Base-by-base conservation (phyloP, 192 early-diverging fungal species). In the Dissophora globulifera region DNA sequence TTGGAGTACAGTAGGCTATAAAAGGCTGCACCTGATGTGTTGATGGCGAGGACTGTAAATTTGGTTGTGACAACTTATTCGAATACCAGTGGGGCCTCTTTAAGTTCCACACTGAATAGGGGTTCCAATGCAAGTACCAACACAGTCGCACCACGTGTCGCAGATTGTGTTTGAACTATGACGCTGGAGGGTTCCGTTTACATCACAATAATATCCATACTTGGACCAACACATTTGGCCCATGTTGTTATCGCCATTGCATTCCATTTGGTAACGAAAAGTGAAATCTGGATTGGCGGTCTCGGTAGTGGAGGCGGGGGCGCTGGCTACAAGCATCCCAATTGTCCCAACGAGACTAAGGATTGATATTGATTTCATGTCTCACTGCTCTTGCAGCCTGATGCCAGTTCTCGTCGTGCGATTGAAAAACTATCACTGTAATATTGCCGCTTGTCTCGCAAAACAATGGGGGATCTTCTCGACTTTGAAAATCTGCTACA, bases 401-500 rank as follows among this genome's bases (percentile, higher is more conserved):
- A 25, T 12, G 15, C 54, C 54, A 56, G 20, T 56, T 56, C 17
- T 38, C 22, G 38, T 56, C 16, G 20, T 3, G 1, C 22, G 54
- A 56, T 56, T 56, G 11, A 25, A 56, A 56, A 3, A 56, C 22
- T 3, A 56, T 41, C 35, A 56, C 54, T 23, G 54, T 56, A 41
- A 41, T n/a, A 25, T 56, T n/a, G 54, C 22, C 22, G 16, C 35
- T 17, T 16, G 35, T 41, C 54, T 56, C 54, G 54, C 54, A 56
- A 56, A 56, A 56, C 2, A 56, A 20, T 56, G 38, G 35, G 17
- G 54, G 54, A 7, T 56, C 54, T 23, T 16, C 19, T 22, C 9
- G 54, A 13, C 54, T 56, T 56, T 56, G 54, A 38, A 56, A 41
- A 12, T 56, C 54, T 13, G 54, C 54, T 42, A 25, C 54, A 20